Evolutionary conservation across 2,329 filamentous ascomycete genomes (phyloP).

Genomic region (Nemania serpens): DNA sequence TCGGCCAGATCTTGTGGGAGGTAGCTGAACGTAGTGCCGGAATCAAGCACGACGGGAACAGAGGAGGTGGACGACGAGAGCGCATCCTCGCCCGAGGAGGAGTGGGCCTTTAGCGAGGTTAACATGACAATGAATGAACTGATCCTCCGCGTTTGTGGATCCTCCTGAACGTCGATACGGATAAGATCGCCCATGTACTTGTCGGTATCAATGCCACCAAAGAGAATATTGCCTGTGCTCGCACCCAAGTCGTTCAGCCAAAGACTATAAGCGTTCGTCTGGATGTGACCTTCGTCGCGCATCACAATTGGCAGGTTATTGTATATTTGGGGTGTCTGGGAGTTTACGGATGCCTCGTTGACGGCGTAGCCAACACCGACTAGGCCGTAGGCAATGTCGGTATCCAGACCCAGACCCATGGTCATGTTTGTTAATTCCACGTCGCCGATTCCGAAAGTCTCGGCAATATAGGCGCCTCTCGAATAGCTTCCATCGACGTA

Average conservation of each 20-base stretch:
- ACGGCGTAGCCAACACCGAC: conserved; percentile 64
- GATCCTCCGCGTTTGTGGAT: conserved; percentile 44
- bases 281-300: conserved; percentile 65
- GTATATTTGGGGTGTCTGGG: conserved; percentile 44
- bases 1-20: conserved; percentile 65
- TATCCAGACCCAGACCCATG: conserved; percentile 61
- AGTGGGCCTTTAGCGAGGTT: conserved; percentile 53
- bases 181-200: conserved; percentile 71
- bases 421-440: conserved; percentile 58
- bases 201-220: conserved; percentile 78
- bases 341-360: conserved; percentile 55
- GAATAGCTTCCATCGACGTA: conserved; percentile 66
- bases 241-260: conserved; percentile 67
- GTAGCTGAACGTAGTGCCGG: conserved; percentile 74
- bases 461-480: conserved; percentile 62
- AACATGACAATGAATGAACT: conserved; percentile 55
- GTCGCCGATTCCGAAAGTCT: conserved; percentile 59
- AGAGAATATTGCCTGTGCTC: conserved; percentile 72
- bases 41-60: conserved; percentile 71
- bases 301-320: conserved; percentile 69
- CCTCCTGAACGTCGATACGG: conserved; percentile 62
- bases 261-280: conserved; percentile 70
- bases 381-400: conserved; percentile 61
- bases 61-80: conserved; percentile 51
- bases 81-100: conserved; percentile 54